Evolutionary conservation across 2,329 filamentous ascomycete genomes (phyloP).

Genomic region (Cyanodermella asteris): DNA sequence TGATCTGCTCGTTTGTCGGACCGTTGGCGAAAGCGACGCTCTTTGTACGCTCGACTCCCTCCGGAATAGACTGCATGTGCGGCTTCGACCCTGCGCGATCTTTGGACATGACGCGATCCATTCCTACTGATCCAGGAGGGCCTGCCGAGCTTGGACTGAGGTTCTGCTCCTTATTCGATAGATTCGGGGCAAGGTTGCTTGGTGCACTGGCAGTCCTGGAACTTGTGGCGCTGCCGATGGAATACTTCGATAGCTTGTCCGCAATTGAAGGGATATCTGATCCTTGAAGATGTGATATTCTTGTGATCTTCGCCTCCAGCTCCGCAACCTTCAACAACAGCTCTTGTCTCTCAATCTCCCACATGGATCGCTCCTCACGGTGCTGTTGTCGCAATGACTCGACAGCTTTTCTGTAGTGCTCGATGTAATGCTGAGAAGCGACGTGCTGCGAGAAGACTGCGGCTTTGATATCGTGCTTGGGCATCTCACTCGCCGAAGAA

Average conservation of each 20-base stretch:
- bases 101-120: too few relatives aligned
- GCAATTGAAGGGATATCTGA: conserved; percentile 1
- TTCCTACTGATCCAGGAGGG: conserved; percentile 3
- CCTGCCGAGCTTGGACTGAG: conserved; percentile 3
- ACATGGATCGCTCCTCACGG: conserved; percentile 6
- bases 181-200: too few relatives aligned
- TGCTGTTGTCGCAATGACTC: conserved; percentile 5
- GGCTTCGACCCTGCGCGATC: too few relatives aligned
- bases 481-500: background rate
- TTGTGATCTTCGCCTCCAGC: conserved; percentile 4
- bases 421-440: conserved; percentile 5
- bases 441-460: background rate
- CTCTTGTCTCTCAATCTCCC: conserved; percentile 5
- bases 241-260: background rate
- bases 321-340: conserved; percentile 5
- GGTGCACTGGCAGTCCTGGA: conserved; percentile 2
- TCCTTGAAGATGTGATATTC: background rate
- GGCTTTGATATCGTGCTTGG: background rate
- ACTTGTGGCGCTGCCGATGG: background rate
- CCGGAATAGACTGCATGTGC: too few relatives aligned
- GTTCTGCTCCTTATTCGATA: too few relatives aligned
- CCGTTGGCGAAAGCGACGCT: background rate
- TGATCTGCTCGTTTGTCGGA: conserved; percentile 1
- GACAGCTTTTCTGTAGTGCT: conserved; percentile 5
- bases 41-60: too few relatives aligned